phyloP scores from a whole-genome alignment of 257 asterid species.

The Solanum medicagineum region DNA sequence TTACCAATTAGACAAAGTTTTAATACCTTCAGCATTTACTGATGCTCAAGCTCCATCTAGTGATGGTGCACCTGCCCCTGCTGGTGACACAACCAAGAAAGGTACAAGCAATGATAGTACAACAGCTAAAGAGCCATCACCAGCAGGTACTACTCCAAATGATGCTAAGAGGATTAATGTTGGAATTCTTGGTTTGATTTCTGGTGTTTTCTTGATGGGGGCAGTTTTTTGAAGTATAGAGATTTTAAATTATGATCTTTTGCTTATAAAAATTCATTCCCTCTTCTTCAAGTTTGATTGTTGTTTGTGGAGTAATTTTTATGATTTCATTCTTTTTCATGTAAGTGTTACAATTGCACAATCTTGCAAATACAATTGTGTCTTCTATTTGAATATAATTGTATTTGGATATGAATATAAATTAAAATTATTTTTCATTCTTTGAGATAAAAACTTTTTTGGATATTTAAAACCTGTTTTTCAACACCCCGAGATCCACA shows the following conservation, averaged over 20 bases:
- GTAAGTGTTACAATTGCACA: neutral
- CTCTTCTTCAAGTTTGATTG: neutral
- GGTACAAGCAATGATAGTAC: constrained; percentile 7
- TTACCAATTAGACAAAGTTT: constrained; percentile 61
- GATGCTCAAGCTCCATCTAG: constrained; percentile 28
- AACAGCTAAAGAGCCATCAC: constrained; percentile 11
- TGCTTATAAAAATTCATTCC: neutral
- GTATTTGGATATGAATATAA: neutral
- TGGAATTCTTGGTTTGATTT: constrained; percentile 14
- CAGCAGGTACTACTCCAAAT: neutral
- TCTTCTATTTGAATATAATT: neutral
- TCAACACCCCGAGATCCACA: neutral
- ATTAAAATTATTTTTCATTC: too few species aligned
- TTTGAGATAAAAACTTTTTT: neutral
- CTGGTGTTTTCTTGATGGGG: constrained; percentile 10
- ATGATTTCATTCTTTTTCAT: neutral
- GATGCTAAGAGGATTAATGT: neutral
- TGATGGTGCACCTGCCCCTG: constrained; percentile 25
- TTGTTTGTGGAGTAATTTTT: neutral
- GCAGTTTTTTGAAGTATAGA: neutral
- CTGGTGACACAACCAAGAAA: neutral
- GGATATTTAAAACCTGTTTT: neutral
- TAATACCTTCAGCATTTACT: constrained; percentile 40
- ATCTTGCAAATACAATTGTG: neutral
- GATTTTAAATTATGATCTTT: neutral